These are phyloP conservation scores for Cyanidioschyzon merolae DNA, from an alignment of 23 red algal genomes.

Conservation along the genomic window DNA sequence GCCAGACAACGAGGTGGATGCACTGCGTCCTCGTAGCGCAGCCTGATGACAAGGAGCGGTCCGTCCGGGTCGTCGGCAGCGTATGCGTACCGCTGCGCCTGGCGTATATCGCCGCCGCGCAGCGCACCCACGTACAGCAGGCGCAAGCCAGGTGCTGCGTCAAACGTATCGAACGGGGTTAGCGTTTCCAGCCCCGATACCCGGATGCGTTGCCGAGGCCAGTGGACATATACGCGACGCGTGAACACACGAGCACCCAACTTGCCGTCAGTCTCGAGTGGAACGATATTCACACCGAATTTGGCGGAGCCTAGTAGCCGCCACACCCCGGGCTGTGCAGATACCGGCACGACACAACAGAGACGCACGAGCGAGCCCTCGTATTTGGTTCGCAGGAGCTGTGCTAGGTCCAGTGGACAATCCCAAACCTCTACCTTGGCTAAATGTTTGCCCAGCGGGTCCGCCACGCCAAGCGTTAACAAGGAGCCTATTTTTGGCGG, in stretches of 20 bases:
- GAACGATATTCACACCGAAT: not conserved
- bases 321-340: not conserved
- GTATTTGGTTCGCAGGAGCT: not conserved
- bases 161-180: not conserved
- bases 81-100: not conserved
- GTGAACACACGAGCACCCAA: not conserved
- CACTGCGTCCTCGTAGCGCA: not conserved
- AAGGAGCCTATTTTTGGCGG: not conserved
- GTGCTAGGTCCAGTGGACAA: not conserved
- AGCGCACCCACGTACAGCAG: not conserved
- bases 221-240: not conserved
- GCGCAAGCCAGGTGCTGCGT: not conserved
- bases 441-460: not conserved
- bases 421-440: not conserved
- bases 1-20: not conserved
- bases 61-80: not conserved
- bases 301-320: not conserved
- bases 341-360: not conserved
- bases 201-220: not conserved
- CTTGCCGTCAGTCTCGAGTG: not conserved
- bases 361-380: not conserved
- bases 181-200: not conserved
- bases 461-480: not conserved
- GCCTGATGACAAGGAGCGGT: not conserved
- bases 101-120: not conserved